Conservation (phyloP, 2,329 filamentous ascomycete genomes). For the Arthrocladium fulminans region DNA sequence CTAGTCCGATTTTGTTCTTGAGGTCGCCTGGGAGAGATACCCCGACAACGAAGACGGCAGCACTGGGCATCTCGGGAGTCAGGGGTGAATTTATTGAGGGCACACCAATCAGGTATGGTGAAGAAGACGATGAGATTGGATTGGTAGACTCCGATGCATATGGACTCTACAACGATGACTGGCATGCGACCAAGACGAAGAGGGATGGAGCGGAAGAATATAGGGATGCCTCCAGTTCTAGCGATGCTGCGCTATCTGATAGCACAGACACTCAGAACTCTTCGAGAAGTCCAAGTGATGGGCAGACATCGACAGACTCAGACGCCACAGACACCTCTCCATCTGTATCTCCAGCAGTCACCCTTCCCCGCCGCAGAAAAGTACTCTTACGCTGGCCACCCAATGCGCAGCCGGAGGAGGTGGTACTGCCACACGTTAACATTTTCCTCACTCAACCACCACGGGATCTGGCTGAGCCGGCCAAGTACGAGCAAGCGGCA, state of each 20-base stretch:
- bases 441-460: constrained; percentile 12
- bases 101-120: background rate
- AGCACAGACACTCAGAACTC: background rate
- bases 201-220: background rate
- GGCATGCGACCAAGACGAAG: background rate
- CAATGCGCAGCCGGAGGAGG: constrained; percentile 14
- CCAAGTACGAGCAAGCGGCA: background rate
- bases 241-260: no score
- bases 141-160: constrained; percentile 6
- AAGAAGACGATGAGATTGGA: constrained; percentile 1
- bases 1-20: constrained; percentile 35
- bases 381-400: constrained; percentile 20
- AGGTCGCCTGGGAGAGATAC: constrained; percentile 34
- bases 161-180: constrained; percentile 12
- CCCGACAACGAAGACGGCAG: constrained; percentile 15
- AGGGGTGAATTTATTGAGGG: constrained; percentile 11
- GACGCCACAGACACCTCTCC: no score
- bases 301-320: background rate
- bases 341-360: no score
- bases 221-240: background rate
- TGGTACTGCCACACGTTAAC: constrained; percentile 16
- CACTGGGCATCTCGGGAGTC: constrained; percentile 10
- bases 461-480: background rate
- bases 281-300: background rate
- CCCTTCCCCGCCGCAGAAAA: constrained; percentile 15